These are phyloP conservation scores for Moricandia moricandioides DNA, from an alignment of 345 rosid species.

Conservation along the genomic window DNA sequence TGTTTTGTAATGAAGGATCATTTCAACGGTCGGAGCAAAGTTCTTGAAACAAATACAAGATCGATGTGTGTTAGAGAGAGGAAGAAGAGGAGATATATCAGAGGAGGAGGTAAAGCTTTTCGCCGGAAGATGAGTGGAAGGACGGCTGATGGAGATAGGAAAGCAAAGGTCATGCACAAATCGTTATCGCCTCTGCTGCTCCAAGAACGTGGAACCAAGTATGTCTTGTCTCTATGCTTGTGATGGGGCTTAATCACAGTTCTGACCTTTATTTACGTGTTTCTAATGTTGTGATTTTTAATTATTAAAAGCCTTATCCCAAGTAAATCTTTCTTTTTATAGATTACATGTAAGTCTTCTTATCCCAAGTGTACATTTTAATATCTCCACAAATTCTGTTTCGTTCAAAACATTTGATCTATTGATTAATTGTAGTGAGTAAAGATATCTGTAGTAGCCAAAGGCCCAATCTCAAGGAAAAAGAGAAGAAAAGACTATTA, in stretches of 20 bases:
- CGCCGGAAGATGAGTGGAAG: conserved; percentile 21
- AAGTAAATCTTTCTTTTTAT: no score
- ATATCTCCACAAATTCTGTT: neutral
- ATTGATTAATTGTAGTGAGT: neutral
- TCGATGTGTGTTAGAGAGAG: conserved; percentile 5
- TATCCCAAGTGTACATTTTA: neutral
- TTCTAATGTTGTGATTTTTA: neutral
- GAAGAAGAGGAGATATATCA: conserved; percentile 6
- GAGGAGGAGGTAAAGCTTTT: conserved; percentile 12
- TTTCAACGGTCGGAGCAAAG: conserved; percentile 14
- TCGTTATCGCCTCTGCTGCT: conserved; percentile 21
- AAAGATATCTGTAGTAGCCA: neutral
- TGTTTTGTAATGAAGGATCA: conserved; percentile 4
- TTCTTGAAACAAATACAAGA: neutral
- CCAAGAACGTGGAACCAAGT: conserved; percentile 33
- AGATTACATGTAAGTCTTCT: neutral
- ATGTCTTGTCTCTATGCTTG: neutral
- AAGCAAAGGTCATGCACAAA: conserved; percentile 28
- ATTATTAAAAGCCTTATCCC: neutral
- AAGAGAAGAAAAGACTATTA: neutral
- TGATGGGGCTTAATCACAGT: neutral
- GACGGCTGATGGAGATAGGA: conserved; percentile 30
- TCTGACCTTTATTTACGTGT: conserved; percentile 3
- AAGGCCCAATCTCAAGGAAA: neutral
- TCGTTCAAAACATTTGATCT: neutral